These are phyloP conservation scores for Novakomyces olei DNA, from an alignment of 805 yeast species.

Conservation along the genomic window DNA sequence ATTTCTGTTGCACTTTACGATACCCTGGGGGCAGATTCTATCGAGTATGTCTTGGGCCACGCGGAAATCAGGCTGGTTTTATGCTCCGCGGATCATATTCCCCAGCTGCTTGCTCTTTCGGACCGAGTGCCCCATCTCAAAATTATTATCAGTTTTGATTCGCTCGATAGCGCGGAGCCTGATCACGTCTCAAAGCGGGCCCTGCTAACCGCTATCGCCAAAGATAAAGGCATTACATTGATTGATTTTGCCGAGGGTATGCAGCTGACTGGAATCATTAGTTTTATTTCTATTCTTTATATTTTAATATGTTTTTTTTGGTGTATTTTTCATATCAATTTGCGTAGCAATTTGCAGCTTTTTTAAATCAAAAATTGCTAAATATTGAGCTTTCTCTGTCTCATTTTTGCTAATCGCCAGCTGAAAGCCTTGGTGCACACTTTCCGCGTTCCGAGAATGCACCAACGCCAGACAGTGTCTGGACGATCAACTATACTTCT, in stretches of 20 bases:
- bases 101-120: conserved; percentile 25
- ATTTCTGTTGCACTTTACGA: conserved; percentile 35
- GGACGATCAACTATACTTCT: conserved; percentile 49
- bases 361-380: too few relatives aligned
- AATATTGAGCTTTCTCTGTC: too few relatives aligned
- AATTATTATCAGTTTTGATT: conserved; percentile 35
- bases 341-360: too few relatives aligned
- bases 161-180: conserved; percentile 17
- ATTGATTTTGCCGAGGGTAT: background rate
- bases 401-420: too few relatives aligned
- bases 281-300: too few relatives aligned
- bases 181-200: conserved; percentile 13
- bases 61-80: conserved; percentile 43
- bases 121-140: conserved; percentile 23
- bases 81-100: conserved; percentile 29
- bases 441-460: conserved; percentile 26
- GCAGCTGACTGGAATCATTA: too few relatives aligned
- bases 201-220: conserved; percentile 13
- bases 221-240: conserved; percentile 18
- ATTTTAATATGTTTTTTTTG: too few relatives aligned
- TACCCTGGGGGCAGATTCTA: conserved; percentile 33
- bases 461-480: conserved; percentile 30
- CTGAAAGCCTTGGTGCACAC: conserved; percentile 21
- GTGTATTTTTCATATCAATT: conserved; percentile 21
- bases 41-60: conserved; percentile 37